A percentile compares a stretch with the other conserved stretches of the same genome.
phyloP scores from a whole-genome alignment of 345 rosid species.

The Brassica nigra region DNA sequence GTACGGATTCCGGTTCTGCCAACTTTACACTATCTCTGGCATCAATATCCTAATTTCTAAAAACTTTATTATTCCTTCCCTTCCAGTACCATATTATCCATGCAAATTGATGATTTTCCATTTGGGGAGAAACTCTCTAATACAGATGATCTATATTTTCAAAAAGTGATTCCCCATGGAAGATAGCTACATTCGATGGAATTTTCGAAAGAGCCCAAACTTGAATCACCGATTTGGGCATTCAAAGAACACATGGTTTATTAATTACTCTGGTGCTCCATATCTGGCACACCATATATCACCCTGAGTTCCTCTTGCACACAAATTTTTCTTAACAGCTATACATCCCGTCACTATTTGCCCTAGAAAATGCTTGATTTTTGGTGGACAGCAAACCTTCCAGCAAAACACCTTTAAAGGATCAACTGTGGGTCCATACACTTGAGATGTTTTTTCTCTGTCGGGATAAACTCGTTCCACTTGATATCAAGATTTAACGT shows the following conservation, averaged over 20 bases:
- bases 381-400: not conserved
- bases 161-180: not conserved
- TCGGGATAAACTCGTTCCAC: no score
- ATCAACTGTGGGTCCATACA: not conserved
- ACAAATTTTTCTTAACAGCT: no score
- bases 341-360: not conserved
- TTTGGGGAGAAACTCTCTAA: not conserved
- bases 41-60: not conserved
- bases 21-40: not conserved
- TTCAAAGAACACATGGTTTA: not conserved
- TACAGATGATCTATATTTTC: not conserved
- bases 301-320: not conserved
- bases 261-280: not conserved
- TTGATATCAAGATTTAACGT: no score
- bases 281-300: not conserved
- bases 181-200: not conserved
- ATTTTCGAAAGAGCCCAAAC: not conserved
- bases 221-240: not conserved
- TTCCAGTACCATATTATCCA: not conserved
- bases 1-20: not conserved
- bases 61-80: not conserved
- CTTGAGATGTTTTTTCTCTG: no score
- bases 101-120: not conserved
- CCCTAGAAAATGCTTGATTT: not conserved
- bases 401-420: not conserved